phyloP scores from a whole-genome alignment of 257 asterid genomes.

The Galeopsis tetrahit region DNA sequence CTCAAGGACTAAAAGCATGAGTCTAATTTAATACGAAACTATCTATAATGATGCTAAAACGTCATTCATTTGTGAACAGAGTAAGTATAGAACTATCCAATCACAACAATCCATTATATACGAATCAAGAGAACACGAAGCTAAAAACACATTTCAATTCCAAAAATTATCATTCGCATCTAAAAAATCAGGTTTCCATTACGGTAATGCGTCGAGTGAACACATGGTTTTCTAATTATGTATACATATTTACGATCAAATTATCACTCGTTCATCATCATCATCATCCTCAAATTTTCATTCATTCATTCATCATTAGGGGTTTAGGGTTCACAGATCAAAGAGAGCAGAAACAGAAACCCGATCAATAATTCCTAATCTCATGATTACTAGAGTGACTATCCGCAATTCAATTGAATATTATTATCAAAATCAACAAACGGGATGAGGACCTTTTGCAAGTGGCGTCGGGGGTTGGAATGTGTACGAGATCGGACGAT shows the following conservation, averaged over 20 bases:
- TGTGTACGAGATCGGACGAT: conserved; percentile 66
- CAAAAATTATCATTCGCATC: neutral
- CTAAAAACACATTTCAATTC: neutral
- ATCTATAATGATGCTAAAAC: no score
- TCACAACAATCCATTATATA: neutral
- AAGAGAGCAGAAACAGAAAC: neutral
- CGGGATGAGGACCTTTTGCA: conserved; percentile 60
- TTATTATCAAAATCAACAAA: neutral
- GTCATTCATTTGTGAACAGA: no score
- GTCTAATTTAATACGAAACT: no score
- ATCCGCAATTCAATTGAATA: neutral
- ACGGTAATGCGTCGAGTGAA: neutral
- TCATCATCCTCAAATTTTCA: no score
- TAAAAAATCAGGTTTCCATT: neutral
- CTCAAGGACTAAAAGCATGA: neutral
- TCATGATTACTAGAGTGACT: neutral
- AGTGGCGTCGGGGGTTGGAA: conserved; percentile 72
- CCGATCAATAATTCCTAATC: neutral
- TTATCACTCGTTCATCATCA: no score
- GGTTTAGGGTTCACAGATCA: conserved; percentile 25
- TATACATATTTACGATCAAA: neutral
- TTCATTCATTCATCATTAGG: neutral
- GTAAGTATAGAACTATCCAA: neutral
- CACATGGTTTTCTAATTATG: neutral
- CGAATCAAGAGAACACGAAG: neutral